phyloP scores from a whole-genome alignment of 768 basidiomycete species.

The Erythrobasidium yunnanense region DNA sequence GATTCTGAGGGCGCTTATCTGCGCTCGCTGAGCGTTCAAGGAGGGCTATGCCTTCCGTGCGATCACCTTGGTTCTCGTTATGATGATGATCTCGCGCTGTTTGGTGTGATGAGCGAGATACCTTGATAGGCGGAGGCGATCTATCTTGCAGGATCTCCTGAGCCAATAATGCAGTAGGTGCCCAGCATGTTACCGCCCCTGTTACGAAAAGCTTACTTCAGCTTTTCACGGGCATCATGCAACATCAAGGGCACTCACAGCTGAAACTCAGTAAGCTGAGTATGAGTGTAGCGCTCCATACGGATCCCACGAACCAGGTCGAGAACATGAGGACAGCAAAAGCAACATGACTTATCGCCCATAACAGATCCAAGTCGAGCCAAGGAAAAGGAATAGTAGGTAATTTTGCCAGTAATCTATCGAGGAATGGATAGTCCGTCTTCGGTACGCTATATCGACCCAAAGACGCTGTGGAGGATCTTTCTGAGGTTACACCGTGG shows the following conservation, averaged over 20 bases:
- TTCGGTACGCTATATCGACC: slow-evolving; percentile 13
- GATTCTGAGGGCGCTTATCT: too few species aligned
- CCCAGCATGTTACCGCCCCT: slow-evolving; percentile 24
- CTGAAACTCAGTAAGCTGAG: slow-evolving; percentile 13
- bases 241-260: not conserved
- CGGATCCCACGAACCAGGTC: slow-evolving; percentile 32
- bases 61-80: too few species aligned
- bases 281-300: slow-evolving; percentile 18
- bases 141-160: slow-evolving; percentile 44
- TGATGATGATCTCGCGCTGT: too few species aligned
- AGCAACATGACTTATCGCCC: slow-evolving; percentile 65
- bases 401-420: slow-evolving; percentile 25
- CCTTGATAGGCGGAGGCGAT: slow-evolving; percentile 38
- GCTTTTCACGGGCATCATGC: not conserved
- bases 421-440: slow-evolving; percentile 14
- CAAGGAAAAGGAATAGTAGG: slow-evolving; percentile 40
- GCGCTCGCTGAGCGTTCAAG: too few species aligned
- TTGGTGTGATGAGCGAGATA: too few species aligned
- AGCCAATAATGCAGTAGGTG: slow-evolving; percentile 7
- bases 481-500: slow-evolving; percentile 37
- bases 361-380: slow-evolving; percentile 58
- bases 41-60: too few species aligned
- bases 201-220: not conserved
- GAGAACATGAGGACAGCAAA: slow-evolving; percentile 69
- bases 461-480: slow-evolving; percentile 26